Conservation (phyloP, 768 basidiomycete genomes). For the Hygrocybe punicea region DNA sequence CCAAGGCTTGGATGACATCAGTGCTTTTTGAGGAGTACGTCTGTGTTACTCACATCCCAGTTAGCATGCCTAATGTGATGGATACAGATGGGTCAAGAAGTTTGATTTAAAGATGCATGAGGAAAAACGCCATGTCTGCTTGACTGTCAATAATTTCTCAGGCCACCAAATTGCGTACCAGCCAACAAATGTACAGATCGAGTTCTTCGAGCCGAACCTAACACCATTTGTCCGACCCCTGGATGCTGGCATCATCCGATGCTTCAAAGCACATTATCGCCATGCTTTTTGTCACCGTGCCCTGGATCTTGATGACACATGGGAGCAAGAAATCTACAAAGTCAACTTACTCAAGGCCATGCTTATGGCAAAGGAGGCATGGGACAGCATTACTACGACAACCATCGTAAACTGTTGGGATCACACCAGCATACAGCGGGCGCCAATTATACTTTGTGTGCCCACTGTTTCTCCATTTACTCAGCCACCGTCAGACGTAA, state of each 20-base stretch:
- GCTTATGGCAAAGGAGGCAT: conserved; percentile 30
- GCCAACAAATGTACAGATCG: conserved; percentile 28
- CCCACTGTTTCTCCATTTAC: conserved; percentile 4
- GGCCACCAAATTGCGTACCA: conserved; percentile 26
- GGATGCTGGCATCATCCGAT: conserved; percentile 36
- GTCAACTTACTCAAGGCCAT: conserved; percentile 30
- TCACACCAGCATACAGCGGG: conserved; percentile 28
- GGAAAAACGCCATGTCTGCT: conserved; percentile 21
- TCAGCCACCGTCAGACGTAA: conserved; percentile 21
- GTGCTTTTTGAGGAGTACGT: conserved; percentile 34
- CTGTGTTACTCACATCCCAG: not conserved
- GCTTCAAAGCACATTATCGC: conserved; percentile 37
- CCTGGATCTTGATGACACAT: conserved; percentile 32
- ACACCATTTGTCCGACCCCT: conserved; percentile 37
- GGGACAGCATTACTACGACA: conserved; percentile 24
- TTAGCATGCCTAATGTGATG: not conserved
- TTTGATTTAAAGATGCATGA: conserved; percentile 23
- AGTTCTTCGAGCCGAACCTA: conserved; percentile 34
- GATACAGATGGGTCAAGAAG: conserved; percentile 23
- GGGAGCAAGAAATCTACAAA: conserved; percentile 33
- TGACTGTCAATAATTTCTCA: conserved; percentile 33
- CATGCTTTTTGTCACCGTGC: conserved; percentile 23
- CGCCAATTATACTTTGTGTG: conserved; percentile 9
- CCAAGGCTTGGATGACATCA: conserved; percentile 40
- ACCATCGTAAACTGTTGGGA: conserved; percentile 39